These are phyloP conservation scores for Phytophthora megakarya DNA, from an alignment of 352 stramenopile species.

Conservation along the genomic window DNA sequence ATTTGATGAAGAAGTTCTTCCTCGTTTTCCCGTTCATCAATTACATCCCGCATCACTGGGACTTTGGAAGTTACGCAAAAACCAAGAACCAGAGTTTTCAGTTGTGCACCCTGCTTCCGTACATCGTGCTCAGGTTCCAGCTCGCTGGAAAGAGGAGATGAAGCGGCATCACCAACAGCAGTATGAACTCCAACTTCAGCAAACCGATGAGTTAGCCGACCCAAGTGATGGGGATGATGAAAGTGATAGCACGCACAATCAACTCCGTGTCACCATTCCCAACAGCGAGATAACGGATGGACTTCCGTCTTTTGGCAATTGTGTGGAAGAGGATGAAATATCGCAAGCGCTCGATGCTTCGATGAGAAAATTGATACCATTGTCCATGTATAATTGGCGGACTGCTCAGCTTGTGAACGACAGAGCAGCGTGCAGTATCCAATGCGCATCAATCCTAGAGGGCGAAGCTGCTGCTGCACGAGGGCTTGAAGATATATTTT, in stretches of 20 bases:
- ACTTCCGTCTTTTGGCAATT: slow-evolving; percentile 53
- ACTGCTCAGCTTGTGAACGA: slow-evolving; percentile 65
- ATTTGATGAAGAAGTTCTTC: slow-evolving; percentile 45
- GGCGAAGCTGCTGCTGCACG: slow-evolving; percentile 43
- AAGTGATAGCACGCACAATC: slow-evolving; percentile 13
- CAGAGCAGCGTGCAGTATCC: slow-evolving; percentile 52
- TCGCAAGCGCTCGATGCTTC: slow-evolving; percentile 56
- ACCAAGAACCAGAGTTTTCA: slow-evolving; percentile 44
- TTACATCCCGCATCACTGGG: slow-evolving; percentile 69
- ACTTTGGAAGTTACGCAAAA: slow-evolving; percentile 65
- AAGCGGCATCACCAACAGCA: slow-evolving; percentile 34
- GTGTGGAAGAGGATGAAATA: slow-evolving; percentile 82
- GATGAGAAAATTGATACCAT: slow-evolving; percentile 52
- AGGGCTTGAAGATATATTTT: slow-evolving; percentile 66
- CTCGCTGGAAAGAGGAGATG: slow-evolving; percentile 55
- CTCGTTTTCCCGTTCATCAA: slow-evolving; percentile 38
- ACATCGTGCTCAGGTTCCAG: slow-evolving; percentile 27
- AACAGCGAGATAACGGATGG: slow-evolving; percentile 33
- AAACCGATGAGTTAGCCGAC: slow-evolving; percentile 31
- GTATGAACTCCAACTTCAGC: slow-evolving; percentile 35
- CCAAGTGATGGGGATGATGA: slow-evolving; percentile 33
- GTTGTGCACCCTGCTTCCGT: slow-evolving; percentile 55
- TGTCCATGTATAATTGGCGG: slow-evolving; percentile 79
- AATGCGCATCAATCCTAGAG: slow-evolving; percentile 57
- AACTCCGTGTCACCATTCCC: slow-evolving; percentile 18